Base-by-base conservation (phyloP, 2,329 filamentous ascomycete species). In the Aspergillus sp. region DNA sequence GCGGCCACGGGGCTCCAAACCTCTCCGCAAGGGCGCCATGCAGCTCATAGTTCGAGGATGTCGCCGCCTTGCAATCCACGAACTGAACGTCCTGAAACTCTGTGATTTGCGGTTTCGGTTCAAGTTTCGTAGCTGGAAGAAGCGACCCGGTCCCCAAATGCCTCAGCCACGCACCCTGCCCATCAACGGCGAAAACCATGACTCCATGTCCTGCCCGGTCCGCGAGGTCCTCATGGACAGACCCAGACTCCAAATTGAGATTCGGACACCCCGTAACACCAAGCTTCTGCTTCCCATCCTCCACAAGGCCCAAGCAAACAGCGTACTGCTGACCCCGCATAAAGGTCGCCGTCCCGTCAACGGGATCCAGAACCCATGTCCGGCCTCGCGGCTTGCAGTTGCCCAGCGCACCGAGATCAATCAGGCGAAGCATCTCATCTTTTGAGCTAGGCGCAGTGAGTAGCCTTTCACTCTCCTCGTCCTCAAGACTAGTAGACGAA, bases 181-280 rank as follows among this genome's bases (percentile, higher is more conserved):
- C 80, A 15, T 71, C 73, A 39, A 83, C 70, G 1, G 81, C 80
- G 22, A 76, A 80, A 6, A 84, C 66, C 61, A 84, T 80, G 57
- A 81, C 73, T 8, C 83, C 82, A 61, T 74, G 70, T 0, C 79
- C 79, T 4, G 73, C 64, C 32, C 67, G 64, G 59, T 81, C 79
- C n/a, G 79, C 74, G 4, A 68, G 61, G 22, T 80, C 67, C 59
- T 78, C 76, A 3, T 68, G 59, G 2, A 78, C 65, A 11, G 53
- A 60, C 2, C 69, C 70, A 13, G 72, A 66, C 38, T 74, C 66
- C 9, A 78, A 72, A 8, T 77, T 75, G n/a, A 87, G 72, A 62
- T 88, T 88, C 9, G 86, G 85, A 67, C 83, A 87, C 8, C 82
- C 85, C 42, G 87, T 72, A 2, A 86, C 82, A n/a, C 81, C 84